phyloP scores from a whole-genome alignment of 371 early-diverging fungal species.

The Entomophthora muscae region DNA sequence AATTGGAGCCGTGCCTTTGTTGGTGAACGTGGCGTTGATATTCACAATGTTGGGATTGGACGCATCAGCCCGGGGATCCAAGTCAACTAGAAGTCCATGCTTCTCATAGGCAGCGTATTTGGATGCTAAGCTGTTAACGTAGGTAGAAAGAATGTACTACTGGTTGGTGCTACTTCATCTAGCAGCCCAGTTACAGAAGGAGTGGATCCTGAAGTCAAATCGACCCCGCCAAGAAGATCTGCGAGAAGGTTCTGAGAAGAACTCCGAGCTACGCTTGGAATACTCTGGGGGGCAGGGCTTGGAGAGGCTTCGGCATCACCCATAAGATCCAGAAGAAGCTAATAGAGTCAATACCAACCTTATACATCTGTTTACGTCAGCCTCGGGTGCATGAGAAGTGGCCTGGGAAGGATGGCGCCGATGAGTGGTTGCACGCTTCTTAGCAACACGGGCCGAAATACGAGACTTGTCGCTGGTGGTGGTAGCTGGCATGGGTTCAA shows the following conservation, averaged over 20 bases:
- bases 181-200: not conserved
- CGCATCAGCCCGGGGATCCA: slow-evolving; percentile 43
- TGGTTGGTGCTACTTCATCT: not conserved
- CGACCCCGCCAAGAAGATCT: not conserved
- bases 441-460: not conserved
- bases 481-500: slow-evolving; percentile 89
- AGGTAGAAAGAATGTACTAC: not conserved
- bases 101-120: slow-evolving; percentile 49
- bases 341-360: not conserved
- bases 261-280: not conserved
- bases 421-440: not conserved
- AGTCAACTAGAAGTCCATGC: slow-evolving; percentile 48
- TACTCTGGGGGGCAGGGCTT: too few species aligned
- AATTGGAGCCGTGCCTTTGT: slow-evolving; percentile 31
- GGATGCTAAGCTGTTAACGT: not conserved
- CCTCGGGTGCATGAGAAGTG: not conserved
- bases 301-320: slow-evolving; percentile 2
- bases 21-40: slow-evolving; percentile 49
- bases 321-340: slow-evolving; percentile 8
- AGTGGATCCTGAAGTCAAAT: not conserved
- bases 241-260: not conserved
- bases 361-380: not conserved
- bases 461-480: not conserved
- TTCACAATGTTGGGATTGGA: slow-evolving; percentile 34
- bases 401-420: not conserved